Percentiles rank a stretch among this genome's conserved stretches.
These are phyloP conservation scores for Gracilaria domingensis DNA, from an alignment of 23 red algal species.

Conservation along the genomic window DNA sequence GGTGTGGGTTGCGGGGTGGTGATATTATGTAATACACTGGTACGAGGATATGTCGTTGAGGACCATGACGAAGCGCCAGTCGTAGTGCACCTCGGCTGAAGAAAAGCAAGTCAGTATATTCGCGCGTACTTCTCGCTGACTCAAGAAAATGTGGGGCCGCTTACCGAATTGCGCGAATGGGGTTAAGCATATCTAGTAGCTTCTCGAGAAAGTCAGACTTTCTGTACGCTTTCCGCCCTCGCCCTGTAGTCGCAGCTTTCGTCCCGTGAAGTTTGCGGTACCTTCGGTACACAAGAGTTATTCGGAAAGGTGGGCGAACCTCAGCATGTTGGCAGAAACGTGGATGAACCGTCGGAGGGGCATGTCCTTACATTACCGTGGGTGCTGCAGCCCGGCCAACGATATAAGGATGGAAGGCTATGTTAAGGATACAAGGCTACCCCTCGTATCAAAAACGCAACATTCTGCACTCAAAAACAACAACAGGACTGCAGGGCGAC, in stretches of 20 bases:
- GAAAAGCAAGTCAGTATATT: not conserved
- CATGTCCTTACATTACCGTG: too few species aligned
- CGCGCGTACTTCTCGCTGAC: not conserved
- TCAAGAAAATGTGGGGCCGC: not conserved
- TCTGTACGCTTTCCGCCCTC: not conserved
- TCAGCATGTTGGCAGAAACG: too few species aligned
- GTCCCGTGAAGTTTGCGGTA: not conserved
- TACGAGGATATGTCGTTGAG: slow-evolving; percentile 23
- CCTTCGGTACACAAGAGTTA: too few species aligned
- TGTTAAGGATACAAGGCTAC: too few species aligned
- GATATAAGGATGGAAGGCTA: too few species aligned
- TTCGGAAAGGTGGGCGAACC: too few species aligned
- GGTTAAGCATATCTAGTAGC: slow-evolving; percentile 1
- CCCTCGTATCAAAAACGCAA: too few species aligned
- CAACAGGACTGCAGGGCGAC: too few species aligned
- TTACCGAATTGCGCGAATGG: not conserved
- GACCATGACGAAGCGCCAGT: slow-evolving; percentile 27
- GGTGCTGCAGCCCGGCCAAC: too few species aligned
- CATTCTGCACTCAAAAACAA: too few species aligned
- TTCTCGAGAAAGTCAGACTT: not conserved
- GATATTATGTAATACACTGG: slow-evolving; percentile 10
- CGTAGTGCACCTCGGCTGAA: slow-evolving; percentile 3
- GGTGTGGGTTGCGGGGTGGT: slow-evolving; percentile 13
- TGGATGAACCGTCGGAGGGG: too few species aligned
- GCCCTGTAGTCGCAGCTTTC: not conserved